These are phyloP conservation scores for Verticillium albo-atrum DNA, from an alignment of 2,329 filamentous ascomycete species.

Conservation along the genomic window DNA sequence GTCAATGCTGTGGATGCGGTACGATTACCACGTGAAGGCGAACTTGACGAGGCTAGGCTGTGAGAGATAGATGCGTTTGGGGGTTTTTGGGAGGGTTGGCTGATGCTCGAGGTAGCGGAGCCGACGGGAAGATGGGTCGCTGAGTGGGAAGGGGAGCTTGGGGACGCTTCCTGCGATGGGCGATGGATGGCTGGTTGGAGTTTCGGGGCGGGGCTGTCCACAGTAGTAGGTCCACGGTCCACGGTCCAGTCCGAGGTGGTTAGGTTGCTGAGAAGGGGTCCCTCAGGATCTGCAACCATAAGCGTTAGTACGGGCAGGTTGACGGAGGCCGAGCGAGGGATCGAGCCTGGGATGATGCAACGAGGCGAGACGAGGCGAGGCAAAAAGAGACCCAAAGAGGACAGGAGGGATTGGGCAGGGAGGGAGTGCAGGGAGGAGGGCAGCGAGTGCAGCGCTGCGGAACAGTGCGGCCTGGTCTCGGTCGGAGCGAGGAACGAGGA, in stretches of 20 bases:
- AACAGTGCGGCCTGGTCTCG: conserved; percentile 13
- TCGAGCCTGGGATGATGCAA: conserved; percentile 25
- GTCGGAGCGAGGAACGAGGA: conserved; percentile 38
- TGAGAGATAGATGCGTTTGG: not conserved
- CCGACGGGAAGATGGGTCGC: conserved; percentile 2
- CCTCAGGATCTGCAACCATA: not conserved
- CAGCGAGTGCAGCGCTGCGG: conserved; percentile 11
- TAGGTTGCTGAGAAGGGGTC: not conserved
- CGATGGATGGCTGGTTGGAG: conserved; percentile 1
- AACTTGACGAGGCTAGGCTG: conserved; percentile 7
- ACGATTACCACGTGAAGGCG: conserved; percentile 40
- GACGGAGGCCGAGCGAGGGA: not conserved
- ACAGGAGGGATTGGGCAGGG: conserved; percentile 19
- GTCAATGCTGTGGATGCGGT: conserved; percentile 16
- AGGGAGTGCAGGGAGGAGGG: conserved; percentile 21
- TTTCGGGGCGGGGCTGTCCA: conserved; percentile 12
- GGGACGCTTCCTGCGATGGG: not conserved
- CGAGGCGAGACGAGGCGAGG: conserved; percentile 33
- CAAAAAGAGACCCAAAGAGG: conserved; percentile 29
- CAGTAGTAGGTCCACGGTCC: conserved; percentile 14
- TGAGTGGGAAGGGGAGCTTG: not conserved
- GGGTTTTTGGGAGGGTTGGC: not conserved
- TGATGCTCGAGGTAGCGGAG: conserved; percentile 6
- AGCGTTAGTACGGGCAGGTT: not conserved
- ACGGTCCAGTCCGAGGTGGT: not conserved